Evolutionary conservation across 2,329 filamentous ascomycete genomes (phyloP).

Genomic region (Fusarium neocosmosporiellum): DNA sequence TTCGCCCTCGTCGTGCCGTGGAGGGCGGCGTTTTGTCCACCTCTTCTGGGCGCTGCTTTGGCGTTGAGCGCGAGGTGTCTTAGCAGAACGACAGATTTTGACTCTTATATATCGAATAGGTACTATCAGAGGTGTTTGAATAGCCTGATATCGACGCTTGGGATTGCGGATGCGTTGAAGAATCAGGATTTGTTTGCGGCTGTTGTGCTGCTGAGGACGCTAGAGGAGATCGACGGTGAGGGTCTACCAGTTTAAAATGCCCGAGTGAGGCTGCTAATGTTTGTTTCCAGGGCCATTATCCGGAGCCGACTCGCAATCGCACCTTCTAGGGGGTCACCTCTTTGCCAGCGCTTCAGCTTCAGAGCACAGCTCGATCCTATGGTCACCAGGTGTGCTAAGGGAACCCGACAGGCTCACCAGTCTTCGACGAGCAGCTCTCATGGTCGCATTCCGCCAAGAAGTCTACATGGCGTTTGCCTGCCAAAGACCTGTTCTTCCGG

Average conservation of each 20-base stretch:
- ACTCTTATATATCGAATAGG: background rate
- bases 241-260: too few relatives aligned
- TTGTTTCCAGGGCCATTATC: background rate
- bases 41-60: background rate
- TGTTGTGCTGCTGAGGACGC: background rate
- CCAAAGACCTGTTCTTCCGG: background rate
- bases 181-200: background rate
- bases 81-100: background rate
- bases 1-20: background rate
- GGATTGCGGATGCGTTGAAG: background rate
- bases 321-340: background rate
- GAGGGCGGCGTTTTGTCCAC: background rate
- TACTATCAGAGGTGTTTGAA: background rate
- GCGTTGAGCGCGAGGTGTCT: background rate
- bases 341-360: background rate
- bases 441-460: background rate
- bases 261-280: background rate
- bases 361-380: background rate
- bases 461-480: background rate
- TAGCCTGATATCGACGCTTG: background rate
- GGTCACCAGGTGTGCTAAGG: background rate
- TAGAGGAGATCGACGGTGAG: background rate
- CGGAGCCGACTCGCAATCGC: background rate
- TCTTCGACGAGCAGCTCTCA: background rate
- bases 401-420: background rate